A percentile compares a stretch with the other conserved stretches of the same genome.
These are phyloP conservation scores for Margaritispora aquatica DNA, from an alignment of 495 filamentous ascomycete genomes.

Conservation along the genomic window DNA sequence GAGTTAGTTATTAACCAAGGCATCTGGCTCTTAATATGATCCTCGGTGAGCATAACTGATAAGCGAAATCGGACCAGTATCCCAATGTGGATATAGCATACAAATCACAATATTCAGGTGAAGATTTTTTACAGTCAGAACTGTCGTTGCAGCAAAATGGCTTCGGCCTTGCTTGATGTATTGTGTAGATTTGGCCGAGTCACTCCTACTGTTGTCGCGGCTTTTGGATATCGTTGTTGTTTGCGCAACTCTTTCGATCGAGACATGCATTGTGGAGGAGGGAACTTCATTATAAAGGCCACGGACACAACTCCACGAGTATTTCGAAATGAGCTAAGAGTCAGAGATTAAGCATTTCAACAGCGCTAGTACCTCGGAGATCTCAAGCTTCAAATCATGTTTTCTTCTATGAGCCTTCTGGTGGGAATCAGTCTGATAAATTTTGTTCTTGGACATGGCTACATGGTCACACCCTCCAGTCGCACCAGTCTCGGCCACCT, in stretches of 20 bases:
- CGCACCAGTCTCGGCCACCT: not conserved
- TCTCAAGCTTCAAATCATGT: not conserved
- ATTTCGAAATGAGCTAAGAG: too few species aligned
- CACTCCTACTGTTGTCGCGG: too few species aligned
- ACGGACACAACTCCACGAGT: too few species aligned
- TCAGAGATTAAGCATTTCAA: too few species aligned
- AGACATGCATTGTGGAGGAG: too few species aligned
- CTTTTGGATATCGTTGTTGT: not conserved
- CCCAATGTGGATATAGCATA: not conserved
- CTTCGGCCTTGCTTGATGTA: not conserved
- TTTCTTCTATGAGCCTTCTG: not conserved
- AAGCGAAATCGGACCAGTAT: not conserved
- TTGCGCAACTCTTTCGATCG: not conserved
- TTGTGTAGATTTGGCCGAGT: not conserved
- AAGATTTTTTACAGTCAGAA: not conserved
- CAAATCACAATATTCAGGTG: not conserved
- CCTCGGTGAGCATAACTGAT: not conserved
- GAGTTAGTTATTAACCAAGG: not conserved
- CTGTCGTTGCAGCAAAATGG: not conserved
- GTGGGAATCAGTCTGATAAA: not conserved
- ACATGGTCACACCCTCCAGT: not conserved
- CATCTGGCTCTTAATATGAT: not conserved
- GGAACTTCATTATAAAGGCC: too few species aligned
- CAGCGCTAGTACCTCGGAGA: not conserved
- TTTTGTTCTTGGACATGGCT: not conserved